Evolutionary conservation across 202 grass and related monocot species (phyloP).

Genomic region (Elaeis oleifera): DNA sequence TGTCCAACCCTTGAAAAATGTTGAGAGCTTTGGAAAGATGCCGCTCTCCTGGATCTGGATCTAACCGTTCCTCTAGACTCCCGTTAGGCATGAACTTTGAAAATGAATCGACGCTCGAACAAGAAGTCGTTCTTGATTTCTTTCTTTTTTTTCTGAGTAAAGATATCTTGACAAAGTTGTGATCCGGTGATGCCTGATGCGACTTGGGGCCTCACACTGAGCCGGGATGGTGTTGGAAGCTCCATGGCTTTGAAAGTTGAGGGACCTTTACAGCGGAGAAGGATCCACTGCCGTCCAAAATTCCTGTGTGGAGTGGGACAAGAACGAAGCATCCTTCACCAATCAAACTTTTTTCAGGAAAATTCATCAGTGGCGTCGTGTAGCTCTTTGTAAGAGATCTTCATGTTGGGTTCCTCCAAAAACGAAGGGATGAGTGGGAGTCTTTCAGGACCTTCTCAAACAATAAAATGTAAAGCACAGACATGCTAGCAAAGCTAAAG

Average conservation of each 20-base stretch:
- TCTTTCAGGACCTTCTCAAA: no score
- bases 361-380: slow-evolving; percentile 34
- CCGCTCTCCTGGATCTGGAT: slow-evolving; percentile 1
- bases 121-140: slow-evolving; percentile 28
- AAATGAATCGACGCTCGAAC: slow-evolving; percentile 18
- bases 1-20: slow-evolving; percentile 20
- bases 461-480: no score
- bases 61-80: slow-evolving; percentile 28
- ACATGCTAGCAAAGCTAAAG: no score
- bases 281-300: not conserved
- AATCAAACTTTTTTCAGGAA: slow-evolving; percentile 27
- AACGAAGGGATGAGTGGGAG: no score
- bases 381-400: slow-evolving; percentile 15
- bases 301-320: slow-evolving; percentile 19
- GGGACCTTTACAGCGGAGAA: slow-evolving; percentile 34
- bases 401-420: no score
- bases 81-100: slow-evolving; percentile 34
- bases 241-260: slow-evolving; percentile 23
- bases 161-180: no score
- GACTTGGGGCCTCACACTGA: slow-evolving; percentile 24
- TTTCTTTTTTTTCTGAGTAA: not conserved
- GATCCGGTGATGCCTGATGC: no score
- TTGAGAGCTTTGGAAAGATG: slow-evolving; percentile 9
- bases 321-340: slow-evolving; percentile 28
- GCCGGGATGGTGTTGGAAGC: slow-evolving; percentile 17